Base-by-base conservation (phyloP, 2,329 filamentous ascomycete species). In the Trichophyton verrucosum region DNA sequence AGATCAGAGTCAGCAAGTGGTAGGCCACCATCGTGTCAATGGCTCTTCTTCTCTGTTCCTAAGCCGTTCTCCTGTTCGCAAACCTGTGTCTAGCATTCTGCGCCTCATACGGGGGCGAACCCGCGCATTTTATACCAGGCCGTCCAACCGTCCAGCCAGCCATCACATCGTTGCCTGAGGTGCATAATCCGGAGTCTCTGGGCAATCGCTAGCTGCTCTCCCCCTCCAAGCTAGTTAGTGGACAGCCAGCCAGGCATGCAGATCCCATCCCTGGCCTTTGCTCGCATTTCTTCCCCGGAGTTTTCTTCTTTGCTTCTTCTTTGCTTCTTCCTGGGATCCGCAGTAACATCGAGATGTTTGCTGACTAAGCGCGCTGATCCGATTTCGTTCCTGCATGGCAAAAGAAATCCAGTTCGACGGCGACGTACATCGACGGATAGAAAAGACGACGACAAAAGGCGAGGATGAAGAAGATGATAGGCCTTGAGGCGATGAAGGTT, bases 21-120 rank as follows among this genome's bases (percentile, higher is more conserved):
- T 60, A 49, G 20, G 22, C 44, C 46, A 60, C 33, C 27, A 36
- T 60, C 46, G 24, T 44, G 40, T 59, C 27, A 24, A 55, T 27
- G 30, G 27, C 7, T n/a, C 4, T 11, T 5, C 17, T 44, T 55
- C 27, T 36, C 15, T n/a, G n/a, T 44, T 44, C 13, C 46, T 15
- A 24, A 27, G 46, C 46, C 5, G 46, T 13, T 24, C 44, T 47
- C 20, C 20, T 20, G 33, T 24, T 47, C n/a, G n/a, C 17, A n/a
- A 46, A 46, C 44, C 8, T 7, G 44, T 47, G 44, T 47, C 44
- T 2, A 3, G 3, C n/a, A 0, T 20, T 7, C 44, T 9, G 20
- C 44, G n/a, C n/a, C 7, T 11, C 17, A 9, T 4, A 20, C 44
- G 44, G 17, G 44, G 5, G 44, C 1, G 44, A 17, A 9, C 6